Base-by-base conservation (phyloP, 306 rosid genomes). In the Senna tora region DNA sequence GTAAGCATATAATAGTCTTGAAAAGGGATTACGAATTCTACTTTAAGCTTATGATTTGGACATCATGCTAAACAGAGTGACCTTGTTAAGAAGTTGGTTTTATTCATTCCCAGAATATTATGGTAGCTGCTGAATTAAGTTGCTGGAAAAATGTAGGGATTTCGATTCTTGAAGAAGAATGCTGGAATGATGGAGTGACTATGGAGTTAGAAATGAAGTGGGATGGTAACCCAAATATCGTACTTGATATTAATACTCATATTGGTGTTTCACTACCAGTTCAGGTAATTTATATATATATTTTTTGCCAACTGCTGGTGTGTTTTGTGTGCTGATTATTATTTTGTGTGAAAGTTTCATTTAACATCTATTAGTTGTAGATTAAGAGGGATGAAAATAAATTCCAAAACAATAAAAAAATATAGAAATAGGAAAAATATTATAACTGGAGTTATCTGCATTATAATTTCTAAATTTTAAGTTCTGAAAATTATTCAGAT, bases 141-240 rank as follows among this genome's bases (percentile, higher is more conserved):
- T 69, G 13, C 52, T 75, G 47, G 68, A 60, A 61, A 73, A 74
- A 32, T 70, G 1, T 67, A 91, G 97, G 98, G 74, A 80, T 90
- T 78, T 28, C 86, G 33, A 80, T 91, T 30, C 52, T 89, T 69
- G 98, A 94, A 74, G 87, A 72, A 46, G 86, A 87, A 62, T 77
- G 89, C 74, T 87, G 80, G 34, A 7, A 71, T 72, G 75, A 43
- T 10, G 94, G 89, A 72, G 76, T 91, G 39, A 90, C 96, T 14
- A 68, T 94, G 84, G 97, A 94, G 86, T 68, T 94, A 71, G 98
- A 94, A 80, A 77, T 94, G 85, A 93, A 94, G 52, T 94, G 98
- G 98, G 98, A 94, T 82, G 98, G 98, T 50, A 82, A 89, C 69
- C 98, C 96, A 19, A 79, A 85, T 68, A 83, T 94, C 60, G 78